Base-by-base conservation (phyloP, 2,329 filamentous ascomycete species). In the Ceratocystis lukuohia region DNA sequence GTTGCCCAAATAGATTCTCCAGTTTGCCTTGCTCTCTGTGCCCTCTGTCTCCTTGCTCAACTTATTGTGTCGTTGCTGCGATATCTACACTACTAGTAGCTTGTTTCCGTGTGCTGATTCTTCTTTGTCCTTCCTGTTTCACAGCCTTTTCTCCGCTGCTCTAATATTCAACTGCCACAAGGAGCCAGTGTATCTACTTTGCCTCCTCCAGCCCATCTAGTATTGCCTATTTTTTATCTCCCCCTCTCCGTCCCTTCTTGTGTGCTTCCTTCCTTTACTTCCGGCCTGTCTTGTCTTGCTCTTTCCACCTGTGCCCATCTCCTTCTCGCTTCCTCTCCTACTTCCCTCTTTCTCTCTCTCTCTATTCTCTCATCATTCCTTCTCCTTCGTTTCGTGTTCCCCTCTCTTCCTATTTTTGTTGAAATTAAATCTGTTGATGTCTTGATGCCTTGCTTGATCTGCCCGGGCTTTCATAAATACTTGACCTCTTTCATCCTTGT, bases 301-400 rank as follows among this genome's bases (percentile, higher is more conserved):
- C 46, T 53, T 15, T 28, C 41, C 45, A 17, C 37, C n/a, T 56
- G n/a, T 56, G n/a, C 48, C 48, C 28, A 10, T 37, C 63, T 41
- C 46, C 63, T 33, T 59, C 56, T 57, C 46, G 10, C 15, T 28
- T 64, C 15, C 12, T 15, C 20, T 64, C 25, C 30, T 41, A 15
- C n/a, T 64, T 37, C 33, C 20, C 30, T 53, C 22, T 33, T 56
- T 22, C 33, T n/a, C 46, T 48, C 57, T 17, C 57, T 17, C 33
- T n/a, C 28, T 65, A 17, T 65, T 57, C 30, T n/a, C 28, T 25
- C 46, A 57, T 57, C 37, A n/a, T 65, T 65, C 56, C 56, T 59
- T 59, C 56, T n/a, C 56, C 3, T 20, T 53, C 22, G 25, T 53
- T 37, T 28, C 10, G 10, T 53, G 56, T 59, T 59, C 56, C 56